Evolutionary conservation across 345 rosid genomes (phyloP), one percentile per base, ranked within the genome.

Genomic region (Populus tremula): DNA sequence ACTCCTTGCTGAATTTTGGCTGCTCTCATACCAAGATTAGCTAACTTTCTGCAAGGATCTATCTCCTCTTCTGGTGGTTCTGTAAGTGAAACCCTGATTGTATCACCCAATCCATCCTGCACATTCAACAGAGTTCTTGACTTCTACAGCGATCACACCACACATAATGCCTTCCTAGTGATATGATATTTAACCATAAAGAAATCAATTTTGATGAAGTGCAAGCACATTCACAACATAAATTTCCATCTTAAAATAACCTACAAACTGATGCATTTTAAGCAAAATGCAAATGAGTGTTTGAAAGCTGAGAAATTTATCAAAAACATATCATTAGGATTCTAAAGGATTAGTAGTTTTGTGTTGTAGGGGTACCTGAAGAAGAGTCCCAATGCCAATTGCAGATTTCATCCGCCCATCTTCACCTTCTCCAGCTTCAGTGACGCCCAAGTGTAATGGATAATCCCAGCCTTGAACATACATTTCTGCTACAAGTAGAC

Each of bases 341-440:
- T n/a, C 14, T 59, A 16, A 31, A 23, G 41, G 50, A 56, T 9
- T 75, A 66, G 61, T 61, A 76, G 68, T n/a, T 41, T 63, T 39
- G 49, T 62, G 11, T 29, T 43, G 38, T 29, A 79, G 70, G 45
- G 45, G 39, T 87, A 92, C 99, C 96, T 90, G 93, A 84, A 92
- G 98, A 83, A 93, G 98, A 33, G 99, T 93, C 56, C 98, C 99
- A 69, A 93, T 96, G 50, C 98, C 98, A 82, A 96, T 96, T 21
- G 99, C 98, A 83, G 98, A 96, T 85, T 96, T 96, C 97, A 96
- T 96, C 76, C 99, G 87, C 27, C 99, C 99, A 87, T 96, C 99
- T 85, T 93, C 97, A 43, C 99, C 99, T 90, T 96, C 99, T 86
- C 99, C 98, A 78, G 98, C 99, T 88, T 96, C 98, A 76, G 99